A percentile compares a stretch with the other conserved stretches of the same genome.
Conservation (phyloP, 2,329 filamentous ascomycete genomes). For the Waltergamsia citrina region DNA sequence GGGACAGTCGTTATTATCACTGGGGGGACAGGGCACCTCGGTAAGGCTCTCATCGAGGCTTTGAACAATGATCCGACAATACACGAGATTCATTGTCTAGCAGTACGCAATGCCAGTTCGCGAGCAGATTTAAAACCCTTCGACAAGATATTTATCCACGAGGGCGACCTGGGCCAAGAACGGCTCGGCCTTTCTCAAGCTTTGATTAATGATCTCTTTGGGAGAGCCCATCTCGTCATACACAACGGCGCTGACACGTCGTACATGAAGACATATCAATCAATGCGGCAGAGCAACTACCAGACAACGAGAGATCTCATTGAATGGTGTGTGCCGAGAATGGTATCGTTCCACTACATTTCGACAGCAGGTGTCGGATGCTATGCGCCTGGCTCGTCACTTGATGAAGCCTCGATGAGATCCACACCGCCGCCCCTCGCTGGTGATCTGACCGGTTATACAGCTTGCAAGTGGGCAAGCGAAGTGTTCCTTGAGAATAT, state of each 20-base stretch:
- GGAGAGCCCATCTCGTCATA: constrained; percentile 31
- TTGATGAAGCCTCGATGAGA: no score
- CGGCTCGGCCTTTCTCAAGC: constrained; percentile 12
- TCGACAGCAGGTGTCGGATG: constrained; percentile 9
- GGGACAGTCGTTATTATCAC: no score
- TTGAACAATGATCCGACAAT: no score
- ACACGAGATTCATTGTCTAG: no score
- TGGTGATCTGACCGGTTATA: constrained; percentile 20
- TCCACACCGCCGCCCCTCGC: constrained; percentile 7
- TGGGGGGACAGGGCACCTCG: no score
- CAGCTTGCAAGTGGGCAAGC: constrained; percentile 23
- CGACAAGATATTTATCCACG: no score
- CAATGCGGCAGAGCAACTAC: constrained; percentile 23
- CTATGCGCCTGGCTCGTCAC: no score
- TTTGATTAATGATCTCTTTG: constrained; percentile 4
- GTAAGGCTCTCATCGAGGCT: no score
- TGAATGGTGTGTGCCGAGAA: constrained; percentile 12
- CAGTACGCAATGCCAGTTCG: no score
- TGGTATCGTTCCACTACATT: constrained; percentile 19
- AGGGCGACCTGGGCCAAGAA: no score
- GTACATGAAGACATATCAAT: constrained; percentile 24
- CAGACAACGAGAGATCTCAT: constrained; percentile 22
- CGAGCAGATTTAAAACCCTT: no score
- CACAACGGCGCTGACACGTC: constrained; percentile 37
- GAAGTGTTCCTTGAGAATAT: no score